A percentile compares a stretch with the other conserved stretches of the same genome.
These are phyloP conservation scores for Ceratocystis colombiana DNA, from an alignment of 2,329 filamentous ascomycete genomes.

Conservation along the genomic window DNA sequence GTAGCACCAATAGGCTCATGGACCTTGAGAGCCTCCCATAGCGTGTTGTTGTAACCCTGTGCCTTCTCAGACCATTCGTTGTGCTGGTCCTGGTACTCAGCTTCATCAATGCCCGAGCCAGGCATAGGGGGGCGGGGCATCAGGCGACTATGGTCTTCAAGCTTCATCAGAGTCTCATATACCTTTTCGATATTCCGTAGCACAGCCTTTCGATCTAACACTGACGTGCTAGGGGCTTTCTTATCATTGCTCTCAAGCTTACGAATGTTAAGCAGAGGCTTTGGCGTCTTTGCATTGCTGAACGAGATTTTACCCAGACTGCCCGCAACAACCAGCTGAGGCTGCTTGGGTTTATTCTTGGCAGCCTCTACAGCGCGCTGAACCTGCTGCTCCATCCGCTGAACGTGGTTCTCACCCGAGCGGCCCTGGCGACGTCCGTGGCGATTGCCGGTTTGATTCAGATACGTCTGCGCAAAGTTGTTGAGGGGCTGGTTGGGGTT, in stretches of 20 bases:
- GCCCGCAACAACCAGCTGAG: slow-evolving; percentile 90
- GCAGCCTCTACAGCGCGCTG: slow-evolving; percentile 94
- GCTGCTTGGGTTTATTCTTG: slow-evolving; percentile 95
- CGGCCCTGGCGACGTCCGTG: slow-evolving; percentile 66
- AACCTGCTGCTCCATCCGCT: slow-evolving; percentile 98
- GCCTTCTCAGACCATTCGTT: slow-evolving; percentile 69
- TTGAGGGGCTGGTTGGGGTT: slow-evolving; percentile 87
- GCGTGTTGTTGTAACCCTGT: slow-evolving; percentile 60
- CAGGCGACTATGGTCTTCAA: slow-evolving; percentile 83
- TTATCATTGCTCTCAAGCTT: slow-evolving; percentile 56
- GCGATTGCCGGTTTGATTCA: slow-evolving; percentile 86
- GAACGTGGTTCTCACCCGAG: slow-evolving; percentile 91
- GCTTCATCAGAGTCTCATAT: slow-evolving; percentile 78
- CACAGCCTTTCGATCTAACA: slow-evolving; percentile 68
- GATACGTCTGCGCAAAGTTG: slow-evolving; percentile 94
- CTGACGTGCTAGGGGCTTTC: slow-evolving; percentile 26
- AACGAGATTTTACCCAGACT: slow-evolving; percentile 97
- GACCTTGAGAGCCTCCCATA: slow-evolving; percentile 84
- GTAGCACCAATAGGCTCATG: slow-evolving; percentile 78
- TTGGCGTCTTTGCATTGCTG: slow-evolving; percentile 95
- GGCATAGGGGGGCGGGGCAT: slow-evolving; percentile 50
- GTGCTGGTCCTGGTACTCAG: slow-evolving; percentile 61
- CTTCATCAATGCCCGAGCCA: slow-evolving; percentile 42
- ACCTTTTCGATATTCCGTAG: slow-evolving; percentile 80
- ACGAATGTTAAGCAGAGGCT: slow-evolving; percentile 86